Conservation (phyloP, 164 flowering plant species). For the Chimonanthus salicifolius region DNA sequence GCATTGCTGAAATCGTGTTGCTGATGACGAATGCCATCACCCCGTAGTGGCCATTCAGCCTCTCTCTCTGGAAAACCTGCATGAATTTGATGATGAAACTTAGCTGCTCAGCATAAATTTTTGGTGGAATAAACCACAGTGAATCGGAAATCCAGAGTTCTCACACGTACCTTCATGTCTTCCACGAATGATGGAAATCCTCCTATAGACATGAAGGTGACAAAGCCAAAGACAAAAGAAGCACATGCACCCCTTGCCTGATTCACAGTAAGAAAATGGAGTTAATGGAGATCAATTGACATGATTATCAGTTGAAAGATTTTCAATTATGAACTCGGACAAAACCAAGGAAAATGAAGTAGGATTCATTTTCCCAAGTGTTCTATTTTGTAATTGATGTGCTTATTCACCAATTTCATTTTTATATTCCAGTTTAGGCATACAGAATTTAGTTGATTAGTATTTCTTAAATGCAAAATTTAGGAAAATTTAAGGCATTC, state of each 20-base stretch:
- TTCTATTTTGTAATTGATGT: not conserved
- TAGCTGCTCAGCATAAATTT: not conserved
- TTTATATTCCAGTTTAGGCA: no score
- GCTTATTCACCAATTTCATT: no score
- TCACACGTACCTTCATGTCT: conserved; percentile 72
- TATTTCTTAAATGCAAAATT: not conserved
- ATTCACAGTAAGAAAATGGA: conserved; percentile 4
- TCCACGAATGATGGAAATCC: conserved; percentile 97
- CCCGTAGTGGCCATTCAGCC: conserved; percentile 91
- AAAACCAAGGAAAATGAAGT: not conserved
- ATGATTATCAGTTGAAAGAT: not conserved
- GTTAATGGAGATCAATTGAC: not conserved
- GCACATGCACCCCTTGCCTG: conserved; percentile 98
- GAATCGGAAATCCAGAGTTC: not conserved
- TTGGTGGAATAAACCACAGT: not conserved
- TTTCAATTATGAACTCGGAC: not conserved
- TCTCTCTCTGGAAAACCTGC: conserved; percentile 94
- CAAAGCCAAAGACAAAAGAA: conserved; percentile 88
- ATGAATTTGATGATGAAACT: not conserved
- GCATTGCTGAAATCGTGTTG: conserved; percentile 88
- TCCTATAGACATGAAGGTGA: conserved; percentile 97
- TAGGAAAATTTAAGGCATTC: not conserved
- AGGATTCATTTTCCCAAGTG: not conserved
- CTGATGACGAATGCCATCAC: conserved; percentile 76
- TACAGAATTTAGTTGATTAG: not conserved